Evolutionary conservation across 1,284 basidiomycete species (phyloP), one percentile per base, ranked within the genome.

Genomic region (Leccinum huronense): DNA sequence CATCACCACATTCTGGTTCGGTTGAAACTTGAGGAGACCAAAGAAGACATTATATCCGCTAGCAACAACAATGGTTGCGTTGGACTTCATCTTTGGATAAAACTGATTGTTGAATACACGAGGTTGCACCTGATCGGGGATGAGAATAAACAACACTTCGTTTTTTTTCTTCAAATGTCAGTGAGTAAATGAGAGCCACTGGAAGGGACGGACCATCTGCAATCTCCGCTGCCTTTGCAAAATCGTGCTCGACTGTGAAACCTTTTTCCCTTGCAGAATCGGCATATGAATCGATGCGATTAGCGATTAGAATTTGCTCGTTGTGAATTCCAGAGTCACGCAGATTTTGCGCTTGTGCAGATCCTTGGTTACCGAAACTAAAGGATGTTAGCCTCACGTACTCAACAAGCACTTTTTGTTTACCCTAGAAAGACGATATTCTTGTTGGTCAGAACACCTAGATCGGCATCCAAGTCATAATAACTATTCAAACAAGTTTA

Each of bases 31-130:
- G 45, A 87, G 76, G 19, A 87, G 77, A 69, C 84, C 84, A 78
- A 79, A 87, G 73, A 84, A 86, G 19, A 87, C 85, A 64, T 88
- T 88, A 70, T 88, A 87, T 33, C 86, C 86, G 63, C 85, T 86
- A 54, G 86, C 86, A 59, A 88, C 80, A 10, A 87, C 84, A 64
- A 88, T 81, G 6, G 80, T 77, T 13, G 78, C 81, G 42, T 75
- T 73, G 38, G 77, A 72, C 74, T 86, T 87, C 73, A 87, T 71
- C 30, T 78, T 76, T 1, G 85, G 83, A 1, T 79, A 81, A 60
- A 87, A 74, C 57, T 81, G 74, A 60, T 80, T 76, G 68, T 88
- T 88, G 76, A 87, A 88, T 30, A 87, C 75, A 54, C 81, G 78
- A 42, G 86, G 84, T 70, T 87, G 86, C 11, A 84, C 85, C 70